A percentile compares a stretch with the other conserved stretches of the same genome.
phyloP scores from a whole-genome alignment of 495 filamentous ascomycete species.

The Penicillium pulvis region DNA sequence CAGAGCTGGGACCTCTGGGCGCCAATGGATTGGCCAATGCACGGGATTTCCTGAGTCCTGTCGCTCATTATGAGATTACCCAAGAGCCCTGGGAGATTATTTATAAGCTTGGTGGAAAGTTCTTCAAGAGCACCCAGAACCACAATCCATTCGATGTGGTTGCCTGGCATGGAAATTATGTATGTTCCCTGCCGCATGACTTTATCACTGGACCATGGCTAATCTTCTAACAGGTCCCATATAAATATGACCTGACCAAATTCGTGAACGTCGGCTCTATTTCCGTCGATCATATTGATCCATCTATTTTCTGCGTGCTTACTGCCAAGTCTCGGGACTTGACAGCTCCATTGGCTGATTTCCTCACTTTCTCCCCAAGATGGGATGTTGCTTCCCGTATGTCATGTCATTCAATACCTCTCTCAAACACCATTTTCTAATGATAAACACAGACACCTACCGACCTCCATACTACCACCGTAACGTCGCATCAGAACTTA shows the following conservation, averaged over 20 bases:
- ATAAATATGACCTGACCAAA: conserved; percentile 55
- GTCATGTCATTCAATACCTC: conserved; percentile 6
- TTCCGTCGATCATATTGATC: conserved; percentile 54
- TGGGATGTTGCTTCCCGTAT: conserved; percentile 52
- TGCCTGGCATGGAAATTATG: conserved; percentile 56
- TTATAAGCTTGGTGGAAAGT: conserved; percentile 54
- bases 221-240: conserved; percentile 34
- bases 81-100: conserved; percentile 48
- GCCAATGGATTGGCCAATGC: conserved; percentile 53
- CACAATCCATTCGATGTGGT: conserved; percentile 56
- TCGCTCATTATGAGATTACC: conserved; percentile 44
- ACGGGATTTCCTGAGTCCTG: conserved; percentile 50
- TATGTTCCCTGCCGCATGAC: conserved; percentile 10
- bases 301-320: conserved; percentile 54
- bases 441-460: conserved; percentile 41
- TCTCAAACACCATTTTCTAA: not conserved
- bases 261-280: conserved; percentile 54
- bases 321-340: conserved; percentile 48
- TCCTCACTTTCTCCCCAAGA: conserved; percentile 52
- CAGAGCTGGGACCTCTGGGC: conserved; percentile 53
- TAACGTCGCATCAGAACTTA: conserved; percentile 51
- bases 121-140: conserved; percentile 50
- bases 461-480: conserved; percentile 55
- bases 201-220: conserved; percentile 1
- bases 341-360: conserved; percentile 47